Evolutionary conservation across 352 stramenopile species (phyloP).

Genomic region (Phytophthora pistaciae): DNA sequence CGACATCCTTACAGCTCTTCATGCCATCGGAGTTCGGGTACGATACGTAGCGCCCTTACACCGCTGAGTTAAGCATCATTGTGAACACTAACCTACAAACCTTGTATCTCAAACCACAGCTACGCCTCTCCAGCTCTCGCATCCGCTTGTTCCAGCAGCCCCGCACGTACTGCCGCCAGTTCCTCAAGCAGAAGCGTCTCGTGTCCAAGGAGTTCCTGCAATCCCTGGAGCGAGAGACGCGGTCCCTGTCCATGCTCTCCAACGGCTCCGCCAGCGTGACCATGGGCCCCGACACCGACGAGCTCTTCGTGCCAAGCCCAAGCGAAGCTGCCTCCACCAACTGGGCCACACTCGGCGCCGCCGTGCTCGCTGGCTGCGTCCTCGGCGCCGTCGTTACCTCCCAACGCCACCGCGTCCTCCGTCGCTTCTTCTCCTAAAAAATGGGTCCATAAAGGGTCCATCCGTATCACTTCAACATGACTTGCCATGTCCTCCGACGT

Average conservation of each 20-base stretch:
- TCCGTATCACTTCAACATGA: neutral
- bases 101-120: constrained; percentile 6
- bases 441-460: neutral
- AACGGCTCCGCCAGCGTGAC: constrained; percentile 19
- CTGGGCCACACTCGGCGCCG: constrained; percentile 41
- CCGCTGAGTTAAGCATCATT: too few relatives aligned
- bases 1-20: constrained; percentile 62
- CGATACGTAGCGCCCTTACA: too few relatives aligned
- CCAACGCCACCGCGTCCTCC: constrained; percentile 24
- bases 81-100: neutral
- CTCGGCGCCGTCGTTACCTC: constrained; percentile 30
- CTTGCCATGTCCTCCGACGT: neutral
- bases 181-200: constrained; percentile 26
- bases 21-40: constrained; percentile 65
- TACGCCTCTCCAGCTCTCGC: constrained; percentile 29
- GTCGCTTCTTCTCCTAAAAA: constrained; percentile 17
- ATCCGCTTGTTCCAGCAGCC: constrained; percentile 31
- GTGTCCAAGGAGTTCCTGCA: constrained; percentile 37
- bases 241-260: constrained; percentile 22
- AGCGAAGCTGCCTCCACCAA: constrained; percentile 9
- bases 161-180: constrained; percentile 32
- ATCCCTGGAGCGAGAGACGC: constrained; percentile 27
- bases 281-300: constrained; percentile 23
- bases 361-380: constrained; percentile 39
- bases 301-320: constrained; percentile 7